Evolutionary conservation across 1,284 basidiomycete genomes (phyloP), one percentile per base, ranked within the genome.

Genomic region (Caloboletus inedulis): DNA sequence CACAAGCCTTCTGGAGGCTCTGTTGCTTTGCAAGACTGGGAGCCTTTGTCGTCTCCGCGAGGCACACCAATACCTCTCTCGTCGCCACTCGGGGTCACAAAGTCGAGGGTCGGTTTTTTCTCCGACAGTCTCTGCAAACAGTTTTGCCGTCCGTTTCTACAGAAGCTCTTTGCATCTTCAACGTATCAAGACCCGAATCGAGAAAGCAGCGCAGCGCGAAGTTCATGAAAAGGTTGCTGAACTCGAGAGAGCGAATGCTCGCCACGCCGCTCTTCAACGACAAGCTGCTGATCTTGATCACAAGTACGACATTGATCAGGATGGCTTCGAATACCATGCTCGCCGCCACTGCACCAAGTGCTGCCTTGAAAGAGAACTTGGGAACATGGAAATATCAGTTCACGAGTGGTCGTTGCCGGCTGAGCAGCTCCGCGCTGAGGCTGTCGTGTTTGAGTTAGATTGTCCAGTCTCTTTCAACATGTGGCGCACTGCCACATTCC

Each of bases 371-470:
- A 31, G 39, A 1, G 13, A 62, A 40, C 61, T 64, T 0, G 27
- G 19, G 0, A 34, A 8, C 0, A 57, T 80, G 59, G 10, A 36
- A 0, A 79, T 82, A 35, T 3, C 39, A 0, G 57, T 77, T 4
- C 63, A 77, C 41, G 80, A 82, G 46, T 80, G 78, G 80, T 79
- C 79, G 0, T 59, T 82, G 30, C 77, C 80, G 0, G 31, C 51
- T 0, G 42, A 63, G 9, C 3, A 27, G 3, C 35, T 63, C 1
- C 27, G 49, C 1, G 70, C 69, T 0, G 59, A 70, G 45, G 56
- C 53, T 0, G 68, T 71, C 0, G 64, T 81, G 0, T 81, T 83
- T 43, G 80, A 82, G 49, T 53, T 80, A 2, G 47, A 57, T 4
- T 70, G 69, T 40, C 81, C 81, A 0, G 25, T 54, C 0, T 53